A percentile compares a stretch with the other conserved stretches of the same genome.
Evolutionary conservation across 1,284 basidiomycete species (phyloP).

Genomic region (Moniliella sp.): DNA sequence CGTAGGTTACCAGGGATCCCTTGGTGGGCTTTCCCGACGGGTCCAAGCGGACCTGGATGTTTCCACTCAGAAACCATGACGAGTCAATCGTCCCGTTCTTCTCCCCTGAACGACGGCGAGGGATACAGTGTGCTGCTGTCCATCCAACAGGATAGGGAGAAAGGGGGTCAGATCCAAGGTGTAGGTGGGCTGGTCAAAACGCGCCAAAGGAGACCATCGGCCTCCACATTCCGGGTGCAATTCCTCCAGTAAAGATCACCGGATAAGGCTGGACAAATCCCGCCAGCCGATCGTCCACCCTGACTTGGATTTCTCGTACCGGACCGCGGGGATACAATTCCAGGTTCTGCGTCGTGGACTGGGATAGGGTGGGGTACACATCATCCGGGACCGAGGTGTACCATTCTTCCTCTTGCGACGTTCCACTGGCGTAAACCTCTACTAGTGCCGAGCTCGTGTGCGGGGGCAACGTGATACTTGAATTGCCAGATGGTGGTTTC

Average conservation of each 20-base stretch:
- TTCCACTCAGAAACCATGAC: conserved; percentile 56
- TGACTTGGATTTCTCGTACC: conserved; percentile 54
- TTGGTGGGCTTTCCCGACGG: too few relatives aligned
- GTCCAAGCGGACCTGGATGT: conserved; percentile 40
- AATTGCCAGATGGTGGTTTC: too few relatives aligned
- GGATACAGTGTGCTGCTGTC: conserved; percentile 46
- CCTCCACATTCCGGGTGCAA: conserved; percentile 52
- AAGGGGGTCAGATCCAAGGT: conserved; percentile 58
- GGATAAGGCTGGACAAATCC: conserved; percentile 59
- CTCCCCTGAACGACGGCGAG: conserved; percentile 55
- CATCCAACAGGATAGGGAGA: conserved; percentile 49
- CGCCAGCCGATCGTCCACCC: conserved; percentile 52
- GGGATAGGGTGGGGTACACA: conserved; percentile 41
- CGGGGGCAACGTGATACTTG: conserved; percentile 7
- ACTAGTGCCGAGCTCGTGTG: conserved; percentile 10
- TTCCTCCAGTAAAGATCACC: conserved; percentile 59
- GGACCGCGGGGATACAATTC: conserved; percentile 38
- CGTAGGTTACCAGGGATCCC: too few relatives aligned
- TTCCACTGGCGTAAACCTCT: conserved; percentile 13
- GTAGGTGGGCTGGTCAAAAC: conserved; percentile 54
- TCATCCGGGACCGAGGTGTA: conserved; percentile 50
- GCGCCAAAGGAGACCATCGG: conserved; percentile 59
- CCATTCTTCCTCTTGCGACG: conserved; percentile 35
- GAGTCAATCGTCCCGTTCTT: conserved; percentile 43
- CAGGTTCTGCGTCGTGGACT: conserved; percentile 39